Conservation (phyloP, 176 grass and related monocot species). For the Eleusine indica region DNA sequence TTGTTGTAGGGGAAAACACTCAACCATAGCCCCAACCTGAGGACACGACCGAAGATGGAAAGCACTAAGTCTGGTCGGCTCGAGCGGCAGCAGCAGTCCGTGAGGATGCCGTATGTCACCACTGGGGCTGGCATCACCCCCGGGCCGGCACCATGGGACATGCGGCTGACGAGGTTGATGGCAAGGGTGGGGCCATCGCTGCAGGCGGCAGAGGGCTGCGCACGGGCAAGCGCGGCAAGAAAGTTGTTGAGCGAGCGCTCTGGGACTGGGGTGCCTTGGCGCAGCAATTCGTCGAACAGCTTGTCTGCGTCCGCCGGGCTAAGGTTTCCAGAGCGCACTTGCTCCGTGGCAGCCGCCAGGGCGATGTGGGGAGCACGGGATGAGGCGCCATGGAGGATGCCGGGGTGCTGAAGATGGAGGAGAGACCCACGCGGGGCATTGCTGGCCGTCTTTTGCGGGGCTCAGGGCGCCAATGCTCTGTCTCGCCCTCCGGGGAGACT, state of each 20-base stretch:
- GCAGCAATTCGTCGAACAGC: constrained; percentile 17
- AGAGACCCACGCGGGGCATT: background rate
- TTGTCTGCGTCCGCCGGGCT: background rate
- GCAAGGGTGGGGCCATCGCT: background rate
- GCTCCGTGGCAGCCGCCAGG: background rate
- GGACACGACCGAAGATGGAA: background rate
- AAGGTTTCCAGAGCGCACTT: background rate
- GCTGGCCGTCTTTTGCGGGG: too few relatives aligned
- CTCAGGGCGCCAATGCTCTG: background rate
- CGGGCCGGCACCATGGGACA: background rate
- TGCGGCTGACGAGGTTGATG: constrained; percentile 22
- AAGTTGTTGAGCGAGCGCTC: background rate
- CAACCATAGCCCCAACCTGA: background rate
- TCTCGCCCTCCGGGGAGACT: background rate
- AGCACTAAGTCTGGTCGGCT: background rate
- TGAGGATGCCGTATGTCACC: constrained; percentile 27
- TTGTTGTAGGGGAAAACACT: background rate
- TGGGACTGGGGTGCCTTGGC: background rate
- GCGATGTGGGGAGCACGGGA: too few relatives aligned
- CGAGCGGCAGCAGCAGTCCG: constrained; percentile 23
- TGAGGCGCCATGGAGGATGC: background rate
- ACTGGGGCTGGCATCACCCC: background rate
- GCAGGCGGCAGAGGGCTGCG: background rate
- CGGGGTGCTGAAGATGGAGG: background rate
- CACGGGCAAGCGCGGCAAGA: background rate